phyloP scores from a whole-genome alignment of 176 grass and related monocot genomes.

The Sorghum bicolor region DNA sequence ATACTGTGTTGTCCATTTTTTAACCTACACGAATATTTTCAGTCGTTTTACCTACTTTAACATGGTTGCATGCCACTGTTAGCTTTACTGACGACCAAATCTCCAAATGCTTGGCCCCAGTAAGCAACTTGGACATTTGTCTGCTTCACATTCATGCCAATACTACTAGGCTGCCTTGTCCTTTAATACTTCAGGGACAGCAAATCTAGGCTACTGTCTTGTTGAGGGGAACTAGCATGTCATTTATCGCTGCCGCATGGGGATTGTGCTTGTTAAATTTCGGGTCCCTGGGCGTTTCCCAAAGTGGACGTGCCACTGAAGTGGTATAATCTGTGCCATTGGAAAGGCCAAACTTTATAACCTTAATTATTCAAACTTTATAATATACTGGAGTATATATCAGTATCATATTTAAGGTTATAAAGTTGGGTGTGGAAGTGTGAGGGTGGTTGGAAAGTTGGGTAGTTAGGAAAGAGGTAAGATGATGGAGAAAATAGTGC shows the following conservation, averaged over 20 bases:
- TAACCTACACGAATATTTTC: neutral
- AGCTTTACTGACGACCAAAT: neutral
- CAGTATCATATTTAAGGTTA: too few relatives aligned
- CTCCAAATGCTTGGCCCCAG: neutral
- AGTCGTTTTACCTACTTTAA: neutral
- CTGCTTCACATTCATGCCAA: neutral
- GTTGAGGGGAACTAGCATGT: neutral
- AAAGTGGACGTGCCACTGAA: neutral
- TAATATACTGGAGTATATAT: neutral
- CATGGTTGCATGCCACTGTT: neutral
- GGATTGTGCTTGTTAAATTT: slow-evolving; percentile 2
- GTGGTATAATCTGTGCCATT: neutral
- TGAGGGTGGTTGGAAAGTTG: neutral
- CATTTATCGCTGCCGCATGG: neutral
- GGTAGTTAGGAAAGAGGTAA: neutral
- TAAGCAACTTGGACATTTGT: neutral
- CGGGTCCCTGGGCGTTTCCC: neutral
- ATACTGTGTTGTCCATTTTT: neutral
- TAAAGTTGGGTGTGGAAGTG: neutral
- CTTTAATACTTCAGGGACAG: neutral
- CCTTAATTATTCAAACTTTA: neutral
- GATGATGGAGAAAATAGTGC: neutral
- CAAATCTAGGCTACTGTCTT: slow-evolving; percentile 1
- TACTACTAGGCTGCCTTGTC: neutral
- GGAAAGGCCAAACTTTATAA: neutral